These are phyloP conservation scores for Tilletia caries DNA, from an alignment of 1,284 basidiomycete species.

Conservation along the genomic window DNA sequence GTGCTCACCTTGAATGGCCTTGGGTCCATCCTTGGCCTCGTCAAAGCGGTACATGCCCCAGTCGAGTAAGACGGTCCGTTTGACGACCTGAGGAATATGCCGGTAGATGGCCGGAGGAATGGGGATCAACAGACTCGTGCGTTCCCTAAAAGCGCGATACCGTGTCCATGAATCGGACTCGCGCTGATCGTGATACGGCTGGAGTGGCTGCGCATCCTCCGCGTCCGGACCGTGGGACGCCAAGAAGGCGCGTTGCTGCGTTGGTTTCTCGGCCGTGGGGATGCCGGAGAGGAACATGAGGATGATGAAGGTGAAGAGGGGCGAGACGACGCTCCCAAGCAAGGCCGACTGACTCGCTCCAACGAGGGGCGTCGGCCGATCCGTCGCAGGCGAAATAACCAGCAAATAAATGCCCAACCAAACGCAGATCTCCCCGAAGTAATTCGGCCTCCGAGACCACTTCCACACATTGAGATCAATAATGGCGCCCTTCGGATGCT, in stretches of 20 bases:
- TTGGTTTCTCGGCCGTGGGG: slow-evolving; percentile 70
- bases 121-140: slow-evolving; percentile 68
- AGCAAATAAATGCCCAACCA: slow-evolving; percentile 44
- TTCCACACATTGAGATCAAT: slow-evolving; percentile 37
- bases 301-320: slow-evolving; percentile 45
- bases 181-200: slow-evolving; percentile 29
- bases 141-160: slow-evolving; percentile 41
- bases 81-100: slow-evolving; percentile 62
- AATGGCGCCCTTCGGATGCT: slow-evolving; percentile 39
- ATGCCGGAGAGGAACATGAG: slow-evolving; percentile 63
- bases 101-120: slow-evolving; percentile 65
- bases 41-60: slow-evolving; percentile 57
- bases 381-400: slow-evolving; percentile 25
- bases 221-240: slow-evolving; percentile 59
- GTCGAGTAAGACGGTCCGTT: slow-evolving; percentile 65
- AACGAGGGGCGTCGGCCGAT: slow-evolving; percentile 18
- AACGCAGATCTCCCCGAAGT: slow-evolving; percentile 67
- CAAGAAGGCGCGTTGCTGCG: slow-evolving; percentile 66
- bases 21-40: slow-evolving; percentile 38
- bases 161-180: slow-evolving; percentile 42
- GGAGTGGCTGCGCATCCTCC: slow-evolving; percentile 38
- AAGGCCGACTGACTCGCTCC: slow-evolving; percentile 24
- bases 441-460: slow-evolving; percentile 63
- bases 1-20: slow-evolving; percentile 18
- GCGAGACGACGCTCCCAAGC: slow-evolving; percentile 42